Evolutionary conservation across 495 filamentous ascomycete genomes (phyloP), one percentile per base, ranked within the genome.

Genomic region (Hypoxylon perforatum): DNA sequence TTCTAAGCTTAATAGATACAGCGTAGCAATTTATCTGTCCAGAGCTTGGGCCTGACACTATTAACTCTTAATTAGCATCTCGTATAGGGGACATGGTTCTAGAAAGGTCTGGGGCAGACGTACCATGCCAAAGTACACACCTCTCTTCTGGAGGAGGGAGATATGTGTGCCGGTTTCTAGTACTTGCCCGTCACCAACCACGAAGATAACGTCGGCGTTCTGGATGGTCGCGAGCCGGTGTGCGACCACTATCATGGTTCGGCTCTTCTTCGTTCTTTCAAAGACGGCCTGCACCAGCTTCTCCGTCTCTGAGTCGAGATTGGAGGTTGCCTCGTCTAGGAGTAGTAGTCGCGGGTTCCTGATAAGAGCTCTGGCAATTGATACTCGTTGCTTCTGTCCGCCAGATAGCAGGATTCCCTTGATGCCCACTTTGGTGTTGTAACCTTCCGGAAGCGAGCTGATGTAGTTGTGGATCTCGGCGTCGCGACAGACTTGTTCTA

Each of bases 241-340:
- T 4, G 92, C 92, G 51, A 94, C 90, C 5, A 89, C 91, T 52
- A 96, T 82, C 73, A 92, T 90, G 0, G 90, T 96, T 55, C 90
- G 76, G 49, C 82, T 82, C 58, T 80, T 81, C 25, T 85, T 84
- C 35, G 88, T 87, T 69, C 81, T 82, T 60, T 90, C 88, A 62
- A 96, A 85, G 5, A 90, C 90, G 15, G 82, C 83, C 69, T 94
- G 90, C 15, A 96, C 82, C 30, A 89, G 76, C 69, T 83, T 85
- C 77, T 96, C 92, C 2, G 86, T 88, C 76, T 92, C 86, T 4
- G 88, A 87, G 63, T 96, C 92, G 41, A 95, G 77, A 30, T 85
- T 89, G 17, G 86, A 89, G 2, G 92, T 95, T 0, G 92, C 90
- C 72, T 96, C 92, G 70, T 96, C 92, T 5, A 96, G 79, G 17